Evolutionary conservation across 2,329 filamentous ascomycete species (phyloP), one percentile per base, ranked within the genome.

Genomic region (Ophiostoma himal-ulmi): DNA sequence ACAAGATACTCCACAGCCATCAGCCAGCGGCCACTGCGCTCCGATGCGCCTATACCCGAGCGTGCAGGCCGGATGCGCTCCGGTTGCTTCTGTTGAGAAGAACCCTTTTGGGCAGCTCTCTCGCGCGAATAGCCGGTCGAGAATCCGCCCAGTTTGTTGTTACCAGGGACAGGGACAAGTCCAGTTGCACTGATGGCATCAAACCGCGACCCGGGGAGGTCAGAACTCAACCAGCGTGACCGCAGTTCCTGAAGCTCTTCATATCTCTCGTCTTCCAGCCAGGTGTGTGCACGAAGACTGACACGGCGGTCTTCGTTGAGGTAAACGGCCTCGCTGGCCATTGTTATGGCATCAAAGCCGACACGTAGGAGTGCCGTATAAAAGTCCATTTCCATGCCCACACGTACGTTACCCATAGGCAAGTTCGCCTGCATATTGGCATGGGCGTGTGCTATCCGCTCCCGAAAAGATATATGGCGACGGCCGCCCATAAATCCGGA

Each of bases 251-350:
- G 89, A 3, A 96, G 83, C 76, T 98, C 93, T 64, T 88, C 85
- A 11, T 94, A 83, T 6, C 94, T 86, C 74, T 96, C 91, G 75
- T 94, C 91, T 77, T 99, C 95, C 3, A 98, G 82, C 94, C 95
- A 99, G 0, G 95, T 97, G 80, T 89, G 89, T 48, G 85, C 83
- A 73, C 89, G 88, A 2, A 96, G 82, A 72, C 87, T 89, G 68
- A 98, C 88, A 1, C 85, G 85, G 57, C 87, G 87, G 65, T 88
- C 94, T 79, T 98, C 94, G 73, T 97, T 97, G 13, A 99, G 83
- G 77, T 97, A 98, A 0, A 98, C 95, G 3, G 94, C 94, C 79
- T 98, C 94, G 75, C 93, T 97, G 0, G 95, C 95, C 79, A 96
- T 94, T 0, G 93, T 96, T 72, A 98, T 88, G 14, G 94, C 89